Conservation (phyloP, 139 green algal genomes). For the Auxenochlorella pyrenoidosa region DNA sequence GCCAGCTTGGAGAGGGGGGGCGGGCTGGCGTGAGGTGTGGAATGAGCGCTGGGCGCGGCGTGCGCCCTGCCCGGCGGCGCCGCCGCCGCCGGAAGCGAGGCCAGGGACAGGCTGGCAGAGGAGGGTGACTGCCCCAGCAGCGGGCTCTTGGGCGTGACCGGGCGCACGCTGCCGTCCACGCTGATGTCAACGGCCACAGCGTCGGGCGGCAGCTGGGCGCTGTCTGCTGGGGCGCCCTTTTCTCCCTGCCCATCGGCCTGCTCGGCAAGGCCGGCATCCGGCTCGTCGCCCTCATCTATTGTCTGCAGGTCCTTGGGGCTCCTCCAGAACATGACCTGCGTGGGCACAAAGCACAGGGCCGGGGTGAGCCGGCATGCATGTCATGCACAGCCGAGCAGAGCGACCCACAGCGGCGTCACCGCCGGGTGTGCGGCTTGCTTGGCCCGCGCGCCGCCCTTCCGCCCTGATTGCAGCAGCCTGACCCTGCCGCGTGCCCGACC, state of each 20-base stretch:
- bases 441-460: no score
- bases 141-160: not conserved
- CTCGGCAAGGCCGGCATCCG: not conserved
- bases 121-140: not conserved
- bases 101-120: not conserved
- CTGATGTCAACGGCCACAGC: slow-evolving; percentile 11
- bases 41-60: not conserved
- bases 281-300: slow-evolving; percentile 23
- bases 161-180: not conserved
- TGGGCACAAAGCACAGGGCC: not conserved
- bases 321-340: slow-evolving; percentile 26
- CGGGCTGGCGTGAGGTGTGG: not conserved
- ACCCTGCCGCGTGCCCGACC: no score
- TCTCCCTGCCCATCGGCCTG: not conserved
- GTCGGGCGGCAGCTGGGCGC: not conserved
- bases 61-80: not conserved
- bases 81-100: not conserved
- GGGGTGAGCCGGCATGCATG: not conserved
- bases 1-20: slow-evolving; percentile 11
- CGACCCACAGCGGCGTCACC: no score
- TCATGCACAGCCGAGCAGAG: not conserved
- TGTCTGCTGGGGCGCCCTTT: not conserved
- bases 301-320: not conserved
- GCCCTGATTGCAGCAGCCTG: no score
- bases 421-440: no score